Percentiles rank a stretch among this genome's conserved stretches.
These are phyloP conservation scores for Aspergillus sparsus DNA, from an alignment of 495 filamentous ascomycete genomes.

Conservation along the genomic window DNA sequence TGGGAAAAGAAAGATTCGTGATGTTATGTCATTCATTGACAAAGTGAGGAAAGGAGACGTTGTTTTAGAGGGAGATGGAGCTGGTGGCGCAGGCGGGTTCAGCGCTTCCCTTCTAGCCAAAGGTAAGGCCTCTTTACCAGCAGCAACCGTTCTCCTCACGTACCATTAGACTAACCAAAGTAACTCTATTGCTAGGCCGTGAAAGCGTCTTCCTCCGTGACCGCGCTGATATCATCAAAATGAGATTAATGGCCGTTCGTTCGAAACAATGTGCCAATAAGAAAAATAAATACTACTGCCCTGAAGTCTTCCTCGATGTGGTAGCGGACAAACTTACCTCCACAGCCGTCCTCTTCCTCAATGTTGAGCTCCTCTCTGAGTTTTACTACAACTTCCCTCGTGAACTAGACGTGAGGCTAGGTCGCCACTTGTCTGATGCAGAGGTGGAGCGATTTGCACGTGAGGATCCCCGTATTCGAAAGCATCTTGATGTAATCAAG, in stretches of 20 bases:
- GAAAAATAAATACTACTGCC: slow-evolving; percentile 93
- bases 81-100: slow-evolving; percentile 88
- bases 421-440: slow-evolving; percentile 70
- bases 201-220: slow-evolving; percentile 93
- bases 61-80: slow-evolving; percentile 76
- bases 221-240: slow-evolving; percentile 82
- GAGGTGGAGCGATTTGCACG: slow-evolving; percentile 88
- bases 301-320: slow-evolving; percentile 95
- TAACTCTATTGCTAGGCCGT: slow-evolving; percentile 59
- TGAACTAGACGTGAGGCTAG: slow-evolving; percentile 85
- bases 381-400: slow-evolving; percentile 97
- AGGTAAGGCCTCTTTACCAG: slow-evolving; percentile 54
- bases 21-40: slow-evolving; percentile 91
- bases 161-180: neutral
- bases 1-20: slow-evolving; percentile 77
- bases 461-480: slow-evolving; percentile 84
- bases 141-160: neutral
- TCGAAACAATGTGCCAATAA: slow-evolving; percentile 79
- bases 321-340: slow-evolving; percentile 93
- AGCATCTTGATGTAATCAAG: slow-evolving; percentile 86
- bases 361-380: slow-evolving; percentile 93
- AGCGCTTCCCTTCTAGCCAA: slow-evolving; percentile 75
- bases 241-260: slow-evolving; percentile 83
- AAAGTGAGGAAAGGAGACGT: slow-evolving; percentile 81
- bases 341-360: slow-evolving; percentile 94